Base-by-base conservation (phyloP, 2,329 filamentous ascomycete species). In the Pestalotiopsis sp. region DNA sequence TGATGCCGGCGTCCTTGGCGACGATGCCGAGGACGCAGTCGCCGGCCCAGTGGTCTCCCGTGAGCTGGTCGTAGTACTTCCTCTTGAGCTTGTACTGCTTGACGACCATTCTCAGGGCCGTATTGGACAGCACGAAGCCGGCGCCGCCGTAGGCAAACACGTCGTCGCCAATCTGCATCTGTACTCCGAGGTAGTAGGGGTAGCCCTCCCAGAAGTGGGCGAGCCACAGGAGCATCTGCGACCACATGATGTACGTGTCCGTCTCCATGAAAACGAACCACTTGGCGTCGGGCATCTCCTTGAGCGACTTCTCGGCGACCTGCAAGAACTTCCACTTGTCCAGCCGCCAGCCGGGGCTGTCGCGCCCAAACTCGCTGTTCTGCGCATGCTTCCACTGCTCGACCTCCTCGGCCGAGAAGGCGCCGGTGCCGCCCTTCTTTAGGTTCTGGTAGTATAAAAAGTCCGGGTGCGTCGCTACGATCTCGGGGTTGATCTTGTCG, bases 211-310 rank as follows among this genome's bases (percentile, higher is more conserved):
- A 83, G 71, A 86, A 83, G 27, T 82, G 78, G 17, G 79, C 78
- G 36, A 90, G 80, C 86, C 86, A 90, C 25, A 82, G 78, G n/a
- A 88, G 74, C 45, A 89, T 72, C 41, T 86, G 87, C 36, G 82
- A 78, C 81, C 87, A 87, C 13, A 87, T 79, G 52, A 89, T 76
- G 72, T 87, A 89, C 0, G 87, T 89, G 73, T 90, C 88, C 0
- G 86, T 84, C 72, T 89, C 87, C 64, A 89, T 84, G 75, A 90
- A 90, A 69, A 88, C 79, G 70, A 84, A 90, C 87, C 87, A 90
- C 67, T 85, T 85, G 61, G 84, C 83, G 38, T 86, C 78, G 2
- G 84, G 84, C 57, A 77, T 73, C 66, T 79, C 73, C n/a, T 67
- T 69, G 61, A 76, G 69, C 9, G 86, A 81, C 72, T 85, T 83